Evolutionary conservation across 192 early-diverging fungal species (phyloP), one percentile per base, ranked within the genome.

Genomic region (Linnemannia zychae): DNA sequence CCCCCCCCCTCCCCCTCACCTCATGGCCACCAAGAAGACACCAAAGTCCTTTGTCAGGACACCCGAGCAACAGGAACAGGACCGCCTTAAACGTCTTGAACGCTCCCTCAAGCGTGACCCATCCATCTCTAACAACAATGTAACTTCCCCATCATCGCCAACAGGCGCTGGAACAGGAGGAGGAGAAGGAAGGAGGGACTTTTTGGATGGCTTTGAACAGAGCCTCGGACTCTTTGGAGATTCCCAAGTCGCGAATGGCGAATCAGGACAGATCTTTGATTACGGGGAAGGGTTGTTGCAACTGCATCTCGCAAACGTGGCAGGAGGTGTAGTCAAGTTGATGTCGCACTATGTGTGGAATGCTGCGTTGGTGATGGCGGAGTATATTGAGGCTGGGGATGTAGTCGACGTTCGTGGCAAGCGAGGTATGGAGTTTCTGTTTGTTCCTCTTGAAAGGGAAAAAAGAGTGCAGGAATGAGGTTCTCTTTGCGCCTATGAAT

Each of bases 321-420:
- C 57, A 15, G 82, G 82, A 6, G 72, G 73, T 4, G 72, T 69
- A 9, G 77, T 84, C 57, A 84, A 78, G 36, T 48, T 84, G 13
- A 84, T 84, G 82, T 84, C 82, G 37, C 82, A 84, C 28, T 84
- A 75, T 60, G 77, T 84, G 36, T 84, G 82, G 82, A 84, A 84
- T 76, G 76, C 82, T 0, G 82, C 82, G 5, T 65, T 84, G 37
- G 68, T 84, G 36, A 84, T 84, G 82, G 82, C 72, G 0, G 82
- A 84, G 28, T 84, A 84, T 48, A 79, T 84, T 78, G 82, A 84
- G 16, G 66, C 67, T 17, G 77, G 66, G 7, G 33, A 78, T 4
- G 38, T 75, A 0, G 71, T 84, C 34, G 69, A 72, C 44, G 60
- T 84, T 50, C 72, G 49, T 36, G 82, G 77, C 33, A 67, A 79